phyloP scores from a whole-genome alignment of 2,329 filamentous ascomycete genomes.

The Aureobasidium sp. region DNA sequence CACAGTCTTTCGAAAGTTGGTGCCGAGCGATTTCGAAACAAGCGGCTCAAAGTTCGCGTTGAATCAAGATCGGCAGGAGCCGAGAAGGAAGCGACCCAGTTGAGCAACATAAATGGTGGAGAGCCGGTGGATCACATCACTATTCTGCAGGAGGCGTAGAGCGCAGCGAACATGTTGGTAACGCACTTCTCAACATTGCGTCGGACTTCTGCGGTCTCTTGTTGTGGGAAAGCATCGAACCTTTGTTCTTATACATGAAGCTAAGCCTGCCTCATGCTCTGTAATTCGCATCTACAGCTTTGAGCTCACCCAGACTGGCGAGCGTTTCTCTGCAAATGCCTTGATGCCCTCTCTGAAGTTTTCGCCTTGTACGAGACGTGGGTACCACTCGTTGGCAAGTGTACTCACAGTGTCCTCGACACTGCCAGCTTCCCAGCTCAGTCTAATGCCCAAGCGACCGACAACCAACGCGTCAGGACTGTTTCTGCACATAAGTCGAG shows the following conservation, averaged over 20 bases:
- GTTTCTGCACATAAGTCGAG: conserved; percentile 20
- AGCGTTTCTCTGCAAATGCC: conserved; percentile 47
- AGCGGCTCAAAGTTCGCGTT: not conserved
- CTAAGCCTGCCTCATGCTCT: too few relatives aligned
- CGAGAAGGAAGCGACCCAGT: not conserved
- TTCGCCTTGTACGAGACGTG: conserved; percentile 36
- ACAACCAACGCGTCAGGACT: conserved; percentile 22
- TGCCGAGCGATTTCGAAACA: conserved; percentile 1
- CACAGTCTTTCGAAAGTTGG: not conserved
- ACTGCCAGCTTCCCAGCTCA: conserved; percentile 20
- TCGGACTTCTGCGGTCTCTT: too few relatives aligned
- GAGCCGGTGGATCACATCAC: conserved; percentile 6
- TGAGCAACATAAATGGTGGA: conserved; percentile 5
- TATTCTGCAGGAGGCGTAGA: not conserved
- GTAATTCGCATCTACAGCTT: conserved; percentile 33
- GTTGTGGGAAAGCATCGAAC: not conserved
- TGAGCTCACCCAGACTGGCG: conserved; percentile 44
- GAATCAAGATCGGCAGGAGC: not conserved
- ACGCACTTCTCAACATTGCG: not conserved
- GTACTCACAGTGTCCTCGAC: conserved; percentile 28
- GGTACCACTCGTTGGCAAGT: conserved; percentile 35
- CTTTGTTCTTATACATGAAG: too few relatives aligned
- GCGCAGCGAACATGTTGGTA: not conserved
- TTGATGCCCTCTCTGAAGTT: conserved; percentile 45
- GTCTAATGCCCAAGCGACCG: conserved; percentile 19